Base-by-base conservation (phyloP, 257 asterid species). In the Osmanthus fragrans region DNA sequence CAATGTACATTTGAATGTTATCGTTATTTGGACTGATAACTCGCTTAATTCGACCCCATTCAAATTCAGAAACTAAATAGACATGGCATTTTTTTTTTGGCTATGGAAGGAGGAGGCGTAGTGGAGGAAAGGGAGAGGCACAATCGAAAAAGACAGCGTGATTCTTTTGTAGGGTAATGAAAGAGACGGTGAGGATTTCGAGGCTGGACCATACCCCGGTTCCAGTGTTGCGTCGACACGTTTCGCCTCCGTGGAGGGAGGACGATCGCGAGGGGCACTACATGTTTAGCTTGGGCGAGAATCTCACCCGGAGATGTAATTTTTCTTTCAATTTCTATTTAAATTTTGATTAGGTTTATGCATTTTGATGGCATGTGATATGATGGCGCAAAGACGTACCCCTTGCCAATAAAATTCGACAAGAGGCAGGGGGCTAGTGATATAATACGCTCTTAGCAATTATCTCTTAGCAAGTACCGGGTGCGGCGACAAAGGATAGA, bases 231-330 rank as follows among this genome's bases (percentile, higher is more conserved):
- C 83, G 84, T 78, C 83, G 86, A 70, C 86, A 90, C 71, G 84
- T 80, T 12, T 85, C 97, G 37, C 96, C 96, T 10, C 97, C 93
- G 66, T 80, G 54, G 86, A 92, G 97, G 78, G 87, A 88, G 16
- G 97, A 90, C 58, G 94, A 92, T 79, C 86, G 80, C n/a, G 91
- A 89, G 73, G 97, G 97, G 51, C 94, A 92, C 81, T 92, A 89
- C 80, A 89, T 90, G 83, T 92, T 80, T 80, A 80, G 74, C 84
- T 85, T 90, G 47, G 97, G 96, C 79, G 96, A 92, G 88, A 90
- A 92, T 88, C 92, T 92, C 81, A 92, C 93, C 21, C 83, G 91
- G 88, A 88, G 96, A 88, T 90, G 97, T 92, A 86, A 86, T 86
- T 19, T 37, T 47, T 75, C 34, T 11, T 49, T 73, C 32, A 49